Percentiles rank a stretch among this genome's conserved stretches.
phyloP scores from a whole-genome alignment of 2,329 filamentous ascomycete genomes.

The Diplodia scrobiculata region DNA sequence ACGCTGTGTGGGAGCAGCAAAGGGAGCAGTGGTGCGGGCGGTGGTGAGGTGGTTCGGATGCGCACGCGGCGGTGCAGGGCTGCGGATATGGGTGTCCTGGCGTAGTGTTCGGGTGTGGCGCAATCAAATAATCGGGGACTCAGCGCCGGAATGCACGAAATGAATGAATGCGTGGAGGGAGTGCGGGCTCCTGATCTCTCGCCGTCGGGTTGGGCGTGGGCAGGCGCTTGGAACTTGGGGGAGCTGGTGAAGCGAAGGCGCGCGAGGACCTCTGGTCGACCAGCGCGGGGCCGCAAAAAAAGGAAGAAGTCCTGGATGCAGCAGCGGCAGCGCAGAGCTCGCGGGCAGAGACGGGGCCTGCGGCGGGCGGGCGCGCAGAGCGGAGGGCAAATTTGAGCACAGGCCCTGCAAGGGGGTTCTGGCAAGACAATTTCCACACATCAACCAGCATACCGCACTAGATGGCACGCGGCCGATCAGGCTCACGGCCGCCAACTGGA shows the following conservation, averaged over 20 bases:
- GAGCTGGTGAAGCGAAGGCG: conserved; percentile 12
- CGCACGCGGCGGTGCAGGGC: conserved; percentile 20
- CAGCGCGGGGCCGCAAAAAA: conserved; percentile 15
- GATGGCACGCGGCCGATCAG: conserved; percentile 25
- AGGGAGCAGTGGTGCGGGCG: conserved; percentile 7
- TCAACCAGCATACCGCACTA: conserved; percentile 24
- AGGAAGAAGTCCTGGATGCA: conserved; percentile 5
- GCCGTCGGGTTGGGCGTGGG: neutral
- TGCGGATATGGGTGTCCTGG: conserved; percentile 18
- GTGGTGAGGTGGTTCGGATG: conserved; percentile 22
- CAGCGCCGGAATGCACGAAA: conserved; percentile 26
- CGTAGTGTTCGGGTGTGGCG: conserved; percentile 27
- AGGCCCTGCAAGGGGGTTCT: conserved; percentile 20
- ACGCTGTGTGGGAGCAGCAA: conserved; percentile 8
- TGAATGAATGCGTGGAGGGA: conserved; percentile 26
- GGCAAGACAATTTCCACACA: conserved; percentile 26
- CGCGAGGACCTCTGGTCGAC: conserved; percentile 21
- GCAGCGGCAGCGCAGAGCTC: conserved; percentile 16
- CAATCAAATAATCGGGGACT: conserved; percentile 30
- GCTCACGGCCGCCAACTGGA: conserved; percentile 12
- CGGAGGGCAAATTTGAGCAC: conserved; percentile 25
- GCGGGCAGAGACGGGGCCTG: conserved; percentile 21
- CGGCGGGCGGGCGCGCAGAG: conserved; percentile 23
- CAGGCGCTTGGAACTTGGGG: conserved; percentile 1
- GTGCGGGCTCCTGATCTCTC: conserved; percentile 15